phyloP scores from a whole-genome alignment of 306 rosid species.

The Cucurbita moschata region DNA sequence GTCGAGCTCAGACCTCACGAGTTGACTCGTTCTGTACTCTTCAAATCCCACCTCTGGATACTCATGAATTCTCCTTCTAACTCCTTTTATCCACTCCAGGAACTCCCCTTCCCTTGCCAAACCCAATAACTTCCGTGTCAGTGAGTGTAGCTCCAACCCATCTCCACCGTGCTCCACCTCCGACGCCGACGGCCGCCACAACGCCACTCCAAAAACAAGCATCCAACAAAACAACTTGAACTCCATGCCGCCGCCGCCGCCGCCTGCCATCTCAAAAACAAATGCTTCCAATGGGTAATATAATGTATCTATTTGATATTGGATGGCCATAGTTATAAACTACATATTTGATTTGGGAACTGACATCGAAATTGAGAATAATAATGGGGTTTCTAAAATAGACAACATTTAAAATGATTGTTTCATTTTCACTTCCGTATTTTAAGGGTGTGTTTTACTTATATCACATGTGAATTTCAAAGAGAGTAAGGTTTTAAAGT shows the following conservation, averaged over 20 bases:
- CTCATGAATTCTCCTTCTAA: slow-evolving; percentile 32
- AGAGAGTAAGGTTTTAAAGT: too few species aligned
- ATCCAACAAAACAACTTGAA: background rate
- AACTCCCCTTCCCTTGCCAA: slow-evolving; percentile 24
- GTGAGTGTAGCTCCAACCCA: slow-evolving; percentile 14
- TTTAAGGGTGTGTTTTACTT: too few species aligned
- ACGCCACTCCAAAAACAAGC: background rate
- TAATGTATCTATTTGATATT: background rate
- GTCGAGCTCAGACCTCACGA: slow-evolving; percentile 33
- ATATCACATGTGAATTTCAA: too few species aligned
- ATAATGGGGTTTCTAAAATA: too few species aligned
- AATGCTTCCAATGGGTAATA: background rate
- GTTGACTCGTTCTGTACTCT: slow-evolving; percentile 24
- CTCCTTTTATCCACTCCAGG: slow-evolving; percentile 23
- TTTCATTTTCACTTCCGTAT: too few species aligned
- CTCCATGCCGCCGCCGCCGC: background rate
- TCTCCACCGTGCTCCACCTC: background rate
- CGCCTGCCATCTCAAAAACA: background rate
- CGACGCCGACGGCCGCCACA: background rate
- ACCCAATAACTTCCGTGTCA: slow-evolving; percentile 13
- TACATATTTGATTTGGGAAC: too few species aligned
- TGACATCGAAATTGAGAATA: too few species aligned
- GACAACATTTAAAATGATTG: too few species aligned
- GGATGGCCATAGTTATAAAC: background rate
- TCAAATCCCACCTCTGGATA: slow-evolving; percentile 29